Conservation (phyloP, 1,284 basidiomycete genomes). For the Hymenochaete sp. region DNA sequence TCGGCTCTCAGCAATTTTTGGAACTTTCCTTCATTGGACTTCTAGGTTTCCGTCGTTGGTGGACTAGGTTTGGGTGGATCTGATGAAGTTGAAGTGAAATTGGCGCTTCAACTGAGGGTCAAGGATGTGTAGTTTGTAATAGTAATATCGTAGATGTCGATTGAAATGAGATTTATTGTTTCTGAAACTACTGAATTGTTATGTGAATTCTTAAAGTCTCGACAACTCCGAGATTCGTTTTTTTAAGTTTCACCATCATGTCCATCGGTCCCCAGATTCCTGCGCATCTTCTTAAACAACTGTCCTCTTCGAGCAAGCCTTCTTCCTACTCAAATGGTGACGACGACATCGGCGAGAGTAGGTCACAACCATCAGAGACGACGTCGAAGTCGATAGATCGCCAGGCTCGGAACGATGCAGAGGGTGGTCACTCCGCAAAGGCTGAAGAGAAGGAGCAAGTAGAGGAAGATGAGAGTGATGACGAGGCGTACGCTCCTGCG, state of each 20-base stretch:
- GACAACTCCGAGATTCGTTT: too few species aligned
- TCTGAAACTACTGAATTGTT: too few species aligned
- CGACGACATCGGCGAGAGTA: not conserved
- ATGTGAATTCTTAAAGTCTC: too few species aligned
- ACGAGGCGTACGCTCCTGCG: slow-evolving; percentile 52
- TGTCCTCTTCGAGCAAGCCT: not conserved
- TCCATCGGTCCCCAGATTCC: slow-evolving; percentile 47
- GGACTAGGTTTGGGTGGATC: too few species aligned
- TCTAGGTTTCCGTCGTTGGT: too few species aligned
- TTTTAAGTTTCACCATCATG: too few species aligned
- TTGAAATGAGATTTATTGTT: too few species aligned
- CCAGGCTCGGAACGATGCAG: not conserved
- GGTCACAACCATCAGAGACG: not conserved
- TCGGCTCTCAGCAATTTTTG: slow-evolving; percentile 78
- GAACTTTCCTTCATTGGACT: too few species aligned
- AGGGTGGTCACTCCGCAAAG: not conserved
- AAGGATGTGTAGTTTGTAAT: too few species aligned
- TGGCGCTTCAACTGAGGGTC: too few species aligned
- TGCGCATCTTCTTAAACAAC: slow-evolving; percentile 16
- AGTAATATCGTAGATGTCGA: too few species aligned
- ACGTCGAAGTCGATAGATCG: not conserved
- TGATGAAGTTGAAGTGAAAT: too few species aligned
- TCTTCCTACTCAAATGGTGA: not conserved
- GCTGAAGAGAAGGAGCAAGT: not conserved
- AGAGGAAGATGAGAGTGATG: slow-evolving; percentile 43